Evolutionary conservation across 805 yeast species (phyloP).

Genomic region (Nakazawaea molendinolei): DNA sequence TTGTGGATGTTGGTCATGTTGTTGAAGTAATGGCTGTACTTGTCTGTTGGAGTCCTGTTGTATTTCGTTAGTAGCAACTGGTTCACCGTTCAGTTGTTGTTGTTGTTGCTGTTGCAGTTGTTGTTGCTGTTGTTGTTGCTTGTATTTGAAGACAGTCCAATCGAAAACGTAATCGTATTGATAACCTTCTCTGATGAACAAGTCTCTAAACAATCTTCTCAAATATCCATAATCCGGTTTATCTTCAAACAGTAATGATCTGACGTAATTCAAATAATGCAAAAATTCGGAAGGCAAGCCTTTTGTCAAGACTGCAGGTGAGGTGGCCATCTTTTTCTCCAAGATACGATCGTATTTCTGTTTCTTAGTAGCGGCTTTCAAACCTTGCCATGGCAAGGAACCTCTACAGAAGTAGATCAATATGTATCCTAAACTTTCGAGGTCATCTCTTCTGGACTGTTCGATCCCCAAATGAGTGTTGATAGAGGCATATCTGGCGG

Average conservation of each 20-base stretch:
- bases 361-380: conserved; percentile 93
- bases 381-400: conserved; percentile 97
- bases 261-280: conserved; percentile 80
- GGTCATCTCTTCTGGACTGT: conserved; percentile 93
- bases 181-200: conserved; percentile 82
- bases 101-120: conserved; percentile 14
- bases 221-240: conserved; percentile 90
- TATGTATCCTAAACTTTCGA: conserved; percentile 92
- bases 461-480: conserved; percentile 97
- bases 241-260: conserved; percentile 89
- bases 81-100: background rate
- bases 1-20: conserved; percentile 12
- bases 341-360: conserved; percentile 95
- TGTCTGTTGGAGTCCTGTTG: conserved; percentile 7
- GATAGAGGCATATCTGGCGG: conserved; percentile 93
- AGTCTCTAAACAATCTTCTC: conserved; percentile 83
- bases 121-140: conserved; percentile 25
- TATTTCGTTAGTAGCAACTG: background rate
- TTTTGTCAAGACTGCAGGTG: conserved; percentile 77
- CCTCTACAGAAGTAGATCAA: conserved; percentile 93
- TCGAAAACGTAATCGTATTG: conserved; percentile 92
- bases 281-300: conserved; percentile 91
- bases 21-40: conserved; percentile 13
- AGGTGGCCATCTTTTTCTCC: conserved; percentile 90
- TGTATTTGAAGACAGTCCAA: conserved; percentile 88